Percentiles rank a stretch among this genome's conserved stretches.
Conservation (phyloP, 2,329 filamentous ascomycete genomes). For the Penicillium janthinellum region DNA sequence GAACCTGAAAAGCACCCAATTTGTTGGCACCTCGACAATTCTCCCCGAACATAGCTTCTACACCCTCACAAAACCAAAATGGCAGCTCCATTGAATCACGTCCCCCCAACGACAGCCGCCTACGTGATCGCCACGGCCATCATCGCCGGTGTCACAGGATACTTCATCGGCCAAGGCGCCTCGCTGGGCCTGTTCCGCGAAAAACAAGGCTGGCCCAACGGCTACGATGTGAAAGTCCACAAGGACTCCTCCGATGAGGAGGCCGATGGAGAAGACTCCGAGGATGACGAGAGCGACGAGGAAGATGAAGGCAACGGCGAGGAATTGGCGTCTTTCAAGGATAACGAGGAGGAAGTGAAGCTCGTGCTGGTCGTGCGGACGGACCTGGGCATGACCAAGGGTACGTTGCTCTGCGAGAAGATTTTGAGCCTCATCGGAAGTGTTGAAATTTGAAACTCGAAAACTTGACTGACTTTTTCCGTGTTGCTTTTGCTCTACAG, state of each 20-base stretch:
- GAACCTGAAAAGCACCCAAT: background rate
- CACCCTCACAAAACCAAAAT: constrained; percentile 26
- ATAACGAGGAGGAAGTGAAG: constrained; percentile 81
- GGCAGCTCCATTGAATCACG: constrained; percentile 40
- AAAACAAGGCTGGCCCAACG: constrained; percentile 55
- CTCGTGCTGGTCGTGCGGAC: constrained; percentile 88
- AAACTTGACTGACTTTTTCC: background rate
- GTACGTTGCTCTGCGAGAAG: constrained; percentile 52
- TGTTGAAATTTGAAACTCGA: background rate
- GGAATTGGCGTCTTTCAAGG: constrained; percentile 52
- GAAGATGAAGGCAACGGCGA: constrained; percentile 64
- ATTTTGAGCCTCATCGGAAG: background rate
- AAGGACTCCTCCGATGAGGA: constrained; percentile 46
- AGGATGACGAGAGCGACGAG: constrained; percentile 65
- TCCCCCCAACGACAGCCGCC: constrained; percentile 57
- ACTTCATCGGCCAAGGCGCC: constrained; percentile 67
- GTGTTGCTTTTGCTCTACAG: constrained; percentile 49
- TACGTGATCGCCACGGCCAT: constrained; percentile 74
- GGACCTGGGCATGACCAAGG: constrained; percentile 96
- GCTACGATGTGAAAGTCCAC: constrained; percentile 54
- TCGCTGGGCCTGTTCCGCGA: constrained; percentile 70
- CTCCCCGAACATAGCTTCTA: background rate
- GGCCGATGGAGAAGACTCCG: constrained; percentile 49
- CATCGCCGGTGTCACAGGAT: constrained; percentile 73
- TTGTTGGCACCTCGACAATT: background rate